Evolutionary conservation across 1,284 basidiomycete species (phyloP).

Genomic region (Irpex sp.): DNA sequence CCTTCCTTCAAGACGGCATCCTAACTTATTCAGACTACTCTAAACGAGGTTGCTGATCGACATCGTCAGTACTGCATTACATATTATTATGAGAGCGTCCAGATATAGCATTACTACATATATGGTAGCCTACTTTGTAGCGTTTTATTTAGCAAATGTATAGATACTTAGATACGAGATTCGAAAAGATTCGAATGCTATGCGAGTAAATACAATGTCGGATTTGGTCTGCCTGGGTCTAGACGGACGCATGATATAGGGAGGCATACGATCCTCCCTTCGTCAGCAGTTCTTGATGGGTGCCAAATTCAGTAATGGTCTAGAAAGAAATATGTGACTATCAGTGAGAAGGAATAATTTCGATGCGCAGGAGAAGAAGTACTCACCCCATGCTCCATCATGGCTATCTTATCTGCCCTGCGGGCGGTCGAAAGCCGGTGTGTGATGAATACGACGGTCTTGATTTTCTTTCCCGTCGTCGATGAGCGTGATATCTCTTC

Average conservation of each 20-base stretch:
- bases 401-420: slow-evolving; percentile 76
- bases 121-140: slow-evolving; percentile 7
- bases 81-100: not conserved
- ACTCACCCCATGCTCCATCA: slow-evolving; percentile 78
- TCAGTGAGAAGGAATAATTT: not conserved
- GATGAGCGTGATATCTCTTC: slow-evolving; percentile 52
- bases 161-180: not conserved
- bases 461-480: slow-evolving; percentile 42
- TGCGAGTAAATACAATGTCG: not conserved
- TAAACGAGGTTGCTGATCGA: slow-evolving; percentile 25
- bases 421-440: slow-evolving; percentile 77
- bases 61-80: not conserved
- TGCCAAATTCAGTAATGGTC: slow-evolving; percentile 77
- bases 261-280: slow-evolving; percentile 61
- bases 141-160: not conserved
- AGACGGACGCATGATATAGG: slow-evolving; percentile 65
- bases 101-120: slow-evolving; percentile 5
- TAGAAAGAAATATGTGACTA: slow-evolving; percentile 25
- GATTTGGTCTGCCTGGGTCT: not conserved
- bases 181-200: not conserved
- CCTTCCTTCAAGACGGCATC: slow-evolving; percentile 54
- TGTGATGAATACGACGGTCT: slow-evolving; percentile 80
- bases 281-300: slow-evolving; percentile 66
- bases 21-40: slow-evolving; percentile 61
- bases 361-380: not conserved